Evolutionary conservation across 2,329 filamentous ascomycete genomes (phyloP).

Genomic region (Fusarium hainanense): DNA sequence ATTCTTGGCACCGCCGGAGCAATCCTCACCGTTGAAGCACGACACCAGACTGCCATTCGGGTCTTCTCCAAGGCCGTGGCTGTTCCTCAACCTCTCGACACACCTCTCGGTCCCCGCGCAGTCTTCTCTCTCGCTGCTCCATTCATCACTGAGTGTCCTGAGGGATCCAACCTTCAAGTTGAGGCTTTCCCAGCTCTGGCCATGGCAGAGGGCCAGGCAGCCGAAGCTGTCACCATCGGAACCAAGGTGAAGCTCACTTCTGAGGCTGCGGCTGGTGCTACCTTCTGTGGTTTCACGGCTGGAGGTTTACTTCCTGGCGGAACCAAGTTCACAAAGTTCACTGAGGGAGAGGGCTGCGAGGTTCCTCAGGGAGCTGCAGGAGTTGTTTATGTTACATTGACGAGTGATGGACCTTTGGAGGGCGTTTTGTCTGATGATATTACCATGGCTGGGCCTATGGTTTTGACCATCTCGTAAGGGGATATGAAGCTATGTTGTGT

Average conservation of each 20-base stretch:
- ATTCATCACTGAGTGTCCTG: constrained; percentile 78
- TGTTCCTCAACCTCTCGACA: constrained; percentile 76
- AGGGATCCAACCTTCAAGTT: constrained; percentile 69
- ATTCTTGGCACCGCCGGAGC: constrained; percentile 74
- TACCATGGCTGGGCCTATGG: constrained; percentile 73
- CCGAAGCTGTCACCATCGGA: constrained; percentile 52
- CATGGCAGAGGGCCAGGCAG: constrained; percentile 59
- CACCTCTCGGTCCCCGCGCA: constrained; percentile 72
- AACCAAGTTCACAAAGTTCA: constrained; percentile 69
- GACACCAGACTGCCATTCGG: constrained; percentile 80
- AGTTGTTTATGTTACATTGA: constrained; percentile 74
- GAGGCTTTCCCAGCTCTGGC: constrained; percentile 69
- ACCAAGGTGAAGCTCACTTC: constrained; percentile 57
- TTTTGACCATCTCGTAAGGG: constrained; percentile 60
- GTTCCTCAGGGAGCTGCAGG: constrained; percentile 72
- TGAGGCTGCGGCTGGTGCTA: constrained; percentile 61
- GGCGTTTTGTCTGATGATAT: constrained; percentile 70
- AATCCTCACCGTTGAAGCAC: constrained; percentile 78
- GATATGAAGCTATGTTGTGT: neutral
- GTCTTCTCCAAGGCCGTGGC: constrained; percentile 65
- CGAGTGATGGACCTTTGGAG: constrained; percentile 62
- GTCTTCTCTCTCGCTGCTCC: constrained; percentile 79
- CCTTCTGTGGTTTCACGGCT: constrained; percentile 75
- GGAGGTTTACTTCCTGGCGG: constrained; percentile 66
- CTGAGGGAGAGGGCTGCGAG: constrained; percentile 63